Evolutionary conservation across 192 early-diverging fungal species (phyloP).

Genomic region (Gigaspora rosea): DNA sequence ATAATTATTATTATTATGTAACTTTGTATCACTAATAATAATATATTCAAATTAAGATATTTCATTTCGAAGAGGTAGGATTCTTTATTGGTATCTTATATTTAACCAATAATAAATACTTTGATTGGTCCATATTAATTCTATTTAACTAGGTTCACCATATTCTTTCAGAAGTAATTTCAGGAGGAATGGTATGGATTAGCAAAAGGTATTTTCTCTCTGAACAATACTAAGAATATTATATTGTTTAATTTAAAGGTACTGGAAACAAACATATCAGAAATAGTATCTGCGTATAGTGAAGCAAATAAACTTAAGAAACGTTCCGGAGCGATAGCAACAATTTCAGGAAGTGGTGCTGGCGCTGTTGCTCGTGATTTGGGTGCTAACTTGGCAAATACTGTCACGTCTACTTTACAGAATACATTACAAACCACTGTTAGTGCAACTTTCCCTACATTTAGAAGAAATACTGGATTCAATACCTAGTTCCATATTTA

Average conservation of each 20-base stretch:
- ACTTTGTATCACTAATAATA: background rate
- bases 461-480: constrained; percentile 10
- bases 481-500: background rate
- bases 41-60: constrained; percentile 59
- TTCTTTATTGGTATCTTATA: background rate
- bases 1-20: background rate
- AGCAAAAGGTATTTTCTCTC: background rate
- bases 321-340: constrained; percentile 31
- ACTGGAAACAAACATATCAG: constrained; percentile 73
- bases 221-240: background rate
- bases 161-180: constrained; percentile 83
- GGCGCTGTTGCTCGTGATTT: constrained; percentile 29
- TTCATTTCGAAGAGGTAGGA: constrained; percentile 82
- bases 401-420: constrained; percentile 12
- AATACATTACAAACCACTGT: constrained; percentile 20
- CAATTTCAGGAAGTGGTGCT: constrained; percentile 26
- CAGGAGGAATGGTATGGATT: constrained; percentile 80
- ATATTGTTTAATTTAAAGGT: constrained; percentile 43
- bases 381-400: constrained; percentile 26
- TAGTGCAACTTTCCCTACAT: constrained; percentile 6
- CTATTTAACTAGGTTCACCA: constrained; percentile 60
- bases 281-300: constrained; percentile 70
- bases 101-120: too few relatives aligned
- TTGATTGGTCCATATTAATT: background rate
- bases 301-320: constrained; percentile 61